Conservation (phyloP, 2,329 filamentous ascomycete genomes). For the Trichoderma aggressivum region DNA sequence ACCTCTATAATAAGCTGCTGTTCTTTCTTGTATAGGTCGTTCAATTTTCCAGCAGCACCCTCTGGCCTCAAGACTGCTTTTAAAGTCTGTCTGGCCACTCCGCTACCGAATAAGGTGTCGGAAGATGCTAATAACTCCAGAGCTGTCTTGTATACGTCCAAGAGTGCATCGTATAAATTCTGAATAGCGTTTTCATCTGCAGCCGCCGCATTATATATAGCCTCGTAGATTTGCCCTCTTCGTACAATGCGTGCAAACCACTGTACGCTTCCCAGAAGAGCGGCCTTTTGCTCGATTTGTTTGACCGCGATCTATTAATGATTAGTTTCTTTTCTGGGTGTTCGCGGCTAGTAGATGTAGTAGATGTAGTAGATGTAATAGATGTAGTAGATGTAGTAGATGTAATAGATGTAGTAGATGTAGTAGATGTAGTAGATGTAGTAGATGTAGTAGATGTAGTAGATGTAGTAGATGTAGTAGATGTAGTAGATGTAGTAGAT, state of each 20-base stretch:
- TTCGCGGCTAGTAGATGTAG: too few relatives aligned
- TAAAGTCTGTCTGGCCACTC: neutral
- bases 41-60: neutral
- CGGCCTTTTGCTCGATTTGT: neutral
- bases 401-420: neutral
- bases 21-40: neutral
- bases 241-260: constrained; percentile 9
- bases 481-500: neutral
- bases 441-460: too few relatives aligned
- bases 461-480: neutral
- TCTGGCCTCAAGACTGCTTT: neutral
- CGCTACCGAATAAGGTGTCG: neutral
- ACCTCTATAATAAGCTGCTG: neutral
- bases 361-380: neutral
- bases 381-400: neutral
- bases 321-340: too few relatives aligned
- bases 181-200: neutral
- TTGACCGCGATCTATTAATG: neutral
- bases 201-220: neutral
- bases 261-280: neutral
- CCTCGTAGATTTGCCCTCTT: constrained; percentile 2
- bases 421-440: neutral
- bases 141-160: neutral
- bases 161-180: neutral
- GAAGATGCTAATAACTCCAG: neutral